Evolutionary conservation across 805 yeast genomes (phyloP), one percentile per base, ranked within the genome.

Genomic region (Nakazawaea sp.): DNA sequence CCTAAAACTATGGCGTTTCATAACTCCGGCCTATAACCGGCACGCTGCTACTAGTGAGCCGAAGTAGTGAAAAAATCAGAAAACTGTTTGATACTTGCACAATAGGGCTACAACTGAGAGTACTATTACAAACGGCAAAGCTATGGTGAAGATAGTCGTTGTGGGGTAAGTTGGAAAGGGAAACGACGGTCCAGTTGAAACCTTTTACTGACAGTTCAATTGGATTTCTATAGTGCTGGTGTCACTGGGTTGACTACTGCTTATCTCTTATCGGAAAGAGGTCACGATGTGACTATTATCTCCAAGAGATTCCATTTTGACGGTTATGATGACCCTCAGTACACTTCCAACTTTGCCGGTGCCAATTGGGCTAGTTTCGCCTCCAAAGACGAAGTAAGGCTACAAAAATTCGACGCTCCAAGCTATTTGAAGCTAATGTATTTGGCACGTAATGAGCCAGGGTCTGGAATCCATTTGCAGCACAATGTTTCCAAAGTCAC

Each of bases 331-430:
- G 53, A 51, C 17, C 61, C 62, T 5, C 18, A 15, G 8, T 75
- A 70, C 45, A 62, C 78, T 1, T 70, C 76, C 0, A 78, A 79
- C 2, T 68, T 61, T 50, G 81, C 80, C 1, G 81, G 81, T 4
- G 81, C 81, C 33, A 72, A 75, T 43, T 75, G 81, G 78, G 59
- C 58, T 34, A 65, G 75, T 15, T 68, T 70, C 51, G 78, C 76
- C 7, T 19, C 25, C 4, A n/a, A 28, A 9, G 38, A 36, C 10
- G 43, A 47, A 18, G 17, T 24, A 4, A 49, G 44, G 6, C 52
- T 61, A 16, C 73, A 68, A 40, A 49, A 57, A 11, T 48, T 61
- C 16, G 81, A 74, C 45, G 53, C 48, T 26, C 49, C 57, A 4
- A 66, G 68, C 0, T 75, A 75, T 44, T 43, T 42, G n/a, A 58